Evolutionary conservation across 2,329 filamentous ascomycete genomes (phyloP), one percentile per base, ranked within the genome.

Genomic region (Alternaria solani): DNA sequence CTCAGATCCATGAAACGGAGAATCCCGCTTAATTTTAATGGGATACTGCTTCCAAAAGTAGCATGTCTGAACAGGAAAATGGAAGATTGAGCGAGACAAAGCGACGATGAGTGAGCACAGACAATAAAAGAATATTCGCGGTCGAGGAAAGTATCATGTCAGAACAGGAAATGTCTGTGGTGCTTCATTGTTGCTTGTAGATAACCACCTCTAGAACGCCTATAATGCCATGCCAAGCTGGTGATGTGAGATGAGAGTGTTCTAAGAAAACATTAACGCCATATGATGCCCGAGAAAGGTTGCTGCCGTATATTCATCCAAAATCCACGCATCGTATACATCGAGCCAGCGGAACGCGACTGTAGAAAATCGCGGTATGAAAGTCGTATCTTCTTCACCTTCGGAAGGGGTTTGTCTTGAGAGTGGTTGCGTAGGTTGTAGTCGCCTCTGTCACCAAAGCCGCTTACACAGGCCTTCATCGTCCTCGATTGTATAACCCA

Each of bases 341-440:
- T 26, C 16, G 41, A 26, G 20, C 41, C 95, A 85, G 62, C 95
- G 89, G 61, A 92, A 89, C 39, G 97, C 89, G 58, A 99, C 93
- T 0, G 93, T 96, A 3, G 94, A 97, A n/a, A 94, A 96, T 71
- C 95, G 91, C 44, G 94, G 92, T 54, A 99, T 97, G 70, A 97
- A 94, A 20, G 91, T 92, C 0, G 95, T 98, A 76, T 99, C 95
- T 83, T 99, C 95, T 71, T 97, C 92, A 75, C 97, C 98, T 81
- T 96, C 95, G 87, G 97, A 93, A 77, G 89, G 68, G 89, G 71
- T 16, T 76, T 91, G 93, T 36, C 32, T 36, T 16, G 32, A 36
- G 32, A 92, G 81, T 93, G 97, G 69, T 99, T 96, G 67, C 92
- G 90, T 55, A 99, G 87, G 80, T 99, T 94, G 79, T 98, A 41